phyloP scores from a whole-genome alignment of 1,284 basidiomycete genomes.

The Phenoliferia sp. region DNA sequence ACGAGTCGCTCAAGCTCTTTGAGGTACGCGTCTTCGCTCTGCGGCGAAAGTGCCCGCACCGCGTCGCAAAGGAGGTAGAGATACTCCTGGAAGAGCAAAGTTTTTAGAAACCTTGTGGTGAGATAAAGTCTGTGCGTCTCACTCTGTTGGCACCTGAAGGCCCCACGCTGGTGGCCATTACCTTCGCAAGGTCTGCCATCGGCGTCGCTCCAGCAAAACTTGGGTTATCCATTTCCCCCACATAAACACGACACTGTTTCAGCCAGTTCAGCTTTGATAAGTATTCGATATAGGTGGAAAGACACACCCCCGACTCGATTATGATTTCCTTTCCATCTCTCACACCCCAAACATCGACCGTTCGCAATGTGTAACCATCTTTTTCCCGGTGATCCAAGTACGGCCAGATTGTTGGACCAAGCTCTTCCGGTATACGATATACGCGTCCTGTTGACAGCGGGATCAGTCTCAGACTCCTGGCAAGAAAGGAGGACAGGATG shows the following conservation, averaged over 20 bases:
- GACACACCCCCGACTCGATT: constrained; percentile 53
- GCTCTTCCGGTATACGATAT: constrained; percentile 18
- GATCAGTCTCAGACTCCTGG: neutral
- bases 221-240: constrained; percentile 68
- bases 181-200: constrained; percentile 29
- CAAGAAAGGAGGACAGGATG: neutral
- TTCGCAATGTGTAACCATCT: constrained; percentile 71
- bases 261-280: neutral
- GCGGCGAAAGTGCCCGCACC: constrained; percentile 63
- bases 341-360: constrained; percentile 57
- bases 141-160: constrained; percentile 82
- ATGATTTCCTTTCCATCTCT: constrained; percentile 53
- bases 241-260: constrained; percentile 55
- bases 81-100: constrained; percentile 62
- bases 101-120: neutral
- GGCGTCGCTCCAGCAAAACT: constrained; percentile 51
- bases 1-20: constrained; percentile 58
- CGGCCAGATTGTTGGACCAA: neutral
- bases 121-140: neutral
- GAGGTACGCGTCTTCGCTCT: constrained; percentile 70
- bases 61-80: constrained; percentile 65
- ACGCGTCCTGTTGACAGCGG: constrained; percentile 13
- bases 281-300: neutral
- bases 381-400: constrained; percentile 39
- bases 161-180: constrained; percentile 67